These are phyloP conservation scores for Gossypium laxum DNA, from an alignment of 441 rosid genomes.

Conservation along the genomic window DNA sequence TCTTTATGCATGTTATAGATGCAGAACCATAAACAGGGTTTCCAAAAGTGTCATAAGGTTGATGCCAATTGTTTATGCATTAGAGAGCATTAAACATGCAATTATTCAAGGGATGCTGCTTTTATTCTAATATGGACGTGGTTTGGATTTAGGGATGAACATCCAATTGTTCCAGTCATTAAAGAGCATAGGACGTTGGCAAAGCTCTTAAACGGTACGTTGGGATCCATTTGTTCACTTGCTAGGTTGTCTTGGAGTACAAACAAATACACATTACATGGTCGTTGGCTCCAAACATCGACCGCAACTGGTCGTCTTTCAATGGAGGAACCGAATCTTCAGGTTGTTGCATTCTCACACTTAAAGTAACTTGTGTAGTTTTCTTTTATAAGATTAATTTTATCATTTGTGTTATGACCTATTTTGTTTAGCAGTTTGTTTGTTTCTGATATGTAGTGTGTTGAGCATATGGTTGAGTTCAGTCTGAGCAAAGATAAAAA, in stretches of 20 bases:
- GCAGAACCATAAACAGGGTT: not conserved
- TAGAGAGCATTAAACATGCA: not conserved
- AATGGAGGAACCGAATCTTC: slow-evolving; percentile 90
- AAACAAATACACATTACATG: slow-evolving; percentile 71
- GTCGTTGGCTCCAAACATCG: slow-evolving; percentile 96
- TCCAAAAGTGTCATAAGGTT: slow-evolving; percentile 3
- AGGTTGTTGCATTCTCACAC: slow-evolving; percentile 37
- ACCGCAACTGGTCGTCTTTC: slow-evolving; percentile 95
- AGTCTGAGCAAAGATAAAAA: slow-evolving; percentile 31
- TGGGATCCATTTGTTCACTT: slow-evolving; percentile 80
- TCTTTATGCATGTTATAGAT: not conserved
- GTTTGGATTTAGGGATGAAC: slow-evolving; percentile 63
- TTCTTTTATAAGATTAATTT: slow-evolving; percentile 8
- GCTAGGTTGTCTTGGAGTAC: slow-evolving; percentile 60
- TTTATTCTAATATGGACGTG: slow-evolving; percentile 19
- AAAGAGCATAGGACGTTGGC: slow-evolving; percentile 88
- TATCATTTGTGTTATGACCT: not conserved
- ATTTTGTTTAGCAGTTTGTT: slow-evolving; percentile 10
- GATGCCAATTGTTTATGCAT: not conserved
- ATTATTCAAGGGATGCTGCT: not conserved
- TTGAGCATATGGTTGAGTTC: slow-evolving; percentile 83
- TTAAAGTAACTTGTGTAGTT: not conserved
- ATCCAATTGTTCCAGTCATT: slow-evolving; percentile 78
- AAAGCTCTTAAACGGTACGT: slow-evolving; percentile 76
- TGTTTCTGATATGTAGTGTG: slow-evolving; percentile 55